These are phyloP conservation scores for Biscutella auriculata DNA, from an alignment of 441 rosid genomes.

Conservation along the genomic window DNA sequence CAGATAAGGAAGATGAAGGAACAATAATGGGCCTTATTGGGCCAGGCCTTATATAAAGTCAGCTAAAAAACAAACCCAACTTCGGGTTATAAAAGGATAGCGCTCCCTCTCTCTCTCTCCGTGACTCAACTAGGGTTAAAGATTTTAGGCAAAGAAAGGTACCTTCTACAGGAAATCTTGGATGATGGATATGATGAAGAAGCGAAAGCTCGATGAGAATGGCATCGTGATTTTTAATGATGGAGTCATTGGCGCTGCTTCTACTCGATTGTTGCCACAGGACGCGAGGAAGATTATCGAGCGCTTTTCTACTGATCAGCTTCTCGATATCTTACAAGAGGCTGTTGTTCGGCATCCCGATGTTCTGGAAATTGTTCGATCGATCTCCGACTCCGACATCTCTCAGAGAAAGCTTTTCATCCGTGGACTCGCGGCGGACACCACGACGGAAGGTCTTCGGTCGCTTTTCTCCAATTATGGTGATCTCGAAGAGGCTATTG, in stretches of 20 bases:
- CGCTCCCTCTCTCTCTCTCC: too few species aligned
- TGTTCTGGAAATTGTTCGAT: slow-evolving; percentile 46
- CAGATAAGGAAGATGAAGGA: slow-evolving; percentile 13
- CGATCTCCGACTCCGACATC: slow-evolving; percentile 57
- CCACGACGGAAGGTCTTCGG: slow-evolving; percentile 64
- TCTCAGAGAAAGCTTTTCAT: slow-evolving; percentile 78
- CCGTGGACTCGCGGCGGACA: slow-evolving; percentile 84
- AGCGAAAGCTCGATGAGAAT: slow-evolving; percentile 75
- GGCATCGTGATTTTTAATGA: slow-evolving; percentile 22
- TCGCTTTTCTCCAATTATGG: slow-evolving; percentile 57
- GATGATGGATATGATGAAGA: slow-evolving; percentile 56
- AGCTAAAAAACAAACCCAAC: neutral
- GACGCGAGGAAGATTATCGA: slow-evolving; percentile 71
- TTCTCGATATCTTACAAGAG: slow-evolving; percentile 59
- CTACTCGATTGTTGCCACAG: slow-evolving; percentile 28
- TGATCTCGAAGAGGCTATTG: slow-evolving; percentile 77
- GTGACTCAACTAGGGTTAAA: slow-evolving; percentile 14
- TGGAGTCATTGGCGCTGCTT: neutral
- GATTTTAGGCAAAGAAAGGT: neutral
- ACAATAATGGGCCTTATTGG: slow-evolving; percentile 1
- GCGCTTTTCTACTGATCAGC: slow-evolving; percentile 56
- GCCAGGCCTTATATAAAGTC: neutral
- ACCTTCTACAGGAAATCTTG: neutral
- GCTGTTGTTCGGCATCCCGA: slow-evolving; percentile 50
- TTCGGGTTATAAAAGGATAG: neutral